Evolutionary conservation across 495 filamentous ascomycete genomes (phyloP), one percentile per base, ranked within the genome.

Genomic region (Durotheca rogersii): DNA sequence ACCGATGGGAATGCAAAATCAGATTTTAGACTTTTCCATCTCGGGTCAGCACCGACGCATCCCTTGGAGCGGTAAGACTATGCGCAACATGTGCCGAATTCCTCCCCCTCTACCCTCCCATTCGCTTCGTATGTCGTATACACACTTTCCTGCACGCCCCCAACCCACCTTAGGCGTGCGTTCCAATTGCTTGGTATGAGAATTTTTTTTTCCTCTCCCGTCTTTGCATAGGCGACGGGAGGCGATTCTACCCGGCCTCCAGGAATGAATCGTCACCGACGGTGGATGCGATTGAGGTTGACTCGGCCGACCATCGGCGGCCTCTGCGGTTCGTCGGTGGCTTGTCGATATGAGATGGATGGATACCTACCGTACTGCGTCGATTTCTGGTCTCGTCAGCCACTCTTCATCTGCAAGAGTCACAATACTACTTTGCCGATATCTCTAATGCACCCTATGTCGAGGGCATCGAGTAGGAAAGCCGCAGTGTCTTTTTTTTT

Each of bases 11-110:
- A 46, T 45, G 44, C 15, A 43, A 15, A 35, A 58, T 45, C 55
- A 44, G 35, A 58, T 58, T 59, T 11, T 47, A 4, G 42, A 47
- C 49, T 49, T 59, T 51, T 44, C 56, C 56, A 54, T 54, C 15
- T 20, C 15, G 35, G 4, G 48, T 58, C 55, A 58, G 55, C 55
- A 53, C 38, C 23, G 23, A 27, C 4, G 23, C 43, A 43, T 40
- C 31, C 20, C n/a, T 42, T 9, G 27, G 17, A 6, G 47, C 47
- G 42, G 41, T 37, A 45, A 40, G 41, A 47, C 47, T 37, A 42
- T 53, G 43, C 48, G 37, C 39, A n/a, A 47, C 47, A 47, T 51
- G 35, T 45, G 15, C 0, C 29, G n/a, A 17, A 14, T 23, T 17
- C 41, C 43, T 39, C 21, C 20, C 34, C 35, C 35, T 50, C n/a